These are phyloP conservation scores for Cryptosporidium parvum DNA, from an alignment of 169 alveolate genomes.

Conservation along the genomic window DNA sequence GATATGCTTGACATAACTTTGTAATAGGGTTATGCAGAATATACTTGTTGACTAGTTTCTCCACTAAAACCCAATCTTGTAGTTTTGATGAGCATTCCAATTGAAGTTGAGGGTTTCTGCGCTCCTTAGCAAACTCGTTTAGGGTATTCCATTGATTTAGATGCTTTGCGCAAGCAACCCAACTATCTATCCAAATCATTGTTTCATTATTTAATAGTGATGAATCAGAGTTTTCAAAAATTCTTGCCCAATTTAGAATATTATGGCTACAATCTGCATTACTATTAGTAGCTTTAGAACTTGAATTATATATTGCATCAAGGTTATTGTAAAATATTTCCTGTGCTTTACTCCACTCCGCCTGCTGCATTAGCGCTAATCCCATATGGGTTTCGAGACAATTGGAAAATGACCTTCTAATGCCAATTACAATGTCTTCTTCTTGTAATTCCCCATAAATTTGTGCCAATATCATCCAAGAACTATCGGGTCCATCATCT, in stretches of 20 bases:
- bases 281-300: not conserved
- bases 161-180: conserved; percentile 83
- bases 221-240: conserved; percentile 5
- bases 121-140: conserved; percentile 81
- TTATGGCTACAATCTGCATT: not conserved
- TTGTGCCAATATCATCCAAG: conserved; percentile 69
- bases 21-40: conserved; percentile 77
- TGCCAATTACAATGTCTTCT: conserved; percentile 70
- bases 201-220: conserved; percentile 54
- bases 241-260: not conserved
- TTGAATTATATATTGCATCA: conserved; percentile 16
- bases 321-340: conserved; percentile 57
- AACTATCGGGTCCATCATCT: conserved; percentile 11
- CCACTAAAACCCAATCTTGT: conserved; percentile 81
- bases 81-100: conserved; percentile 78
- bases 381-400: conserved; percentile 72
- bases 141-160: conserved; percentile 82
- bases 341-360: conserved; percentile 75
- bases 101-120: conserved; percentile 79
- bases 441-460: conserved; percentile 66
- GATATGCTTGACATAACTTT: conserved; percentile 73
- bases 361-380: conserved; percentile 71
- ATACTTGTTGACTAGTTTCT: conserved; percentile 77
- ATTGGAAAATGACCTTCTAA: conserved; percentile 46
- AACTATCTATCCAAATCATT: conserved; percentile 82